phyloP scores from a whole-genome alignment of 257 asterid genomes.

The Nicotiana noctiflora region DNA sequence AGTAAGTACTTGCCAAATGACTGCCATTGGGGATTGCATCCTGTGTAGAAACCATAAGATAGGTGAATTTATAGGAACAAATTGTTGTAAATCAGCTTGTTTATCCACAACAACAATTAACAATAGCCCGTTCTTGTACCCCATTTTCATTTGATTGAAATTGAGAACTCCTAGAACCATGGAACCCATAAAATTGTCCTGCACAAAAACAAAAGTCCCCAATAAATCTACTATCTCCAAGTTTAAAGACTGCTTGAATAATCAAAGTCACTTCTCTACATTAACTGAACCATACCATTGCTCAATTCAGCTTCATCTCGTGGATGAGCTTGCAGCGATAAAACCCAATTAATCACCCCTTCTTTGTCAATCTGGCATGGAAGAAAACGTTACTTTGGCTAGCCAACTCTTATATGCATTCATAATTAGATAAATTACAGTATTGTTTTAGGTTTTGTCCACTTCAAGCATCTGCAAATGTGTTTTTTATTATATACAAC shows the following conservation, averaged over 20 bases:
- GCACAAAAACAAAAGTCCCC: slow-evolving; percentile 11
- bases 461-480: neutral
- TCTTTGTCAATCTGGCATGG: slow-evolving; percentile 62
- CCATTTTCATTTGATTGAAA: slow-evolving; percentile 39
- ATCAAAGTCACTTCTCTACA: neutral
- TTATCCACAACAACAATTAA: neutral
- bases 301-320: slow-evolving; percentile 33
- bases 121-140: slow-evolving; percentile 36
- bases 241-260: slow-evolving; percentile 11
- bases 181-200: slow-evolving; percentile 95
- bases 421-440: neutral
- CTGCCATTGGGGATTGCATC: slow-evolving; percentile 55
- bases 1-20: slow-evolving; percentile 94
- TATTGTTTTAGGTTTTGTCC: neutral
- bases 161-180: slow-evolving; percentile 94
- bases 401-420: neutral
- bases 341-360: slow-evolving; percentile 70
- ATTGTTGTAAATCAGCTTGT: neutral
- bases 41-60: slow-evolving; percentile 31
- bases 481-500: no score
- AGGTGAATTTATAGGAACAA: neutral
- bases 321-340: slow-evolving; percentile 80
- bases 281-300: slow-evolving; percentile 44
- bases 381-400: neutral
- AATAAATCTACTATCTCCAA: neutral